Base-by-base conservation (phyloP, 371 early-diverging fungal genomes). In the Chytridium lagenaria region DNA sequence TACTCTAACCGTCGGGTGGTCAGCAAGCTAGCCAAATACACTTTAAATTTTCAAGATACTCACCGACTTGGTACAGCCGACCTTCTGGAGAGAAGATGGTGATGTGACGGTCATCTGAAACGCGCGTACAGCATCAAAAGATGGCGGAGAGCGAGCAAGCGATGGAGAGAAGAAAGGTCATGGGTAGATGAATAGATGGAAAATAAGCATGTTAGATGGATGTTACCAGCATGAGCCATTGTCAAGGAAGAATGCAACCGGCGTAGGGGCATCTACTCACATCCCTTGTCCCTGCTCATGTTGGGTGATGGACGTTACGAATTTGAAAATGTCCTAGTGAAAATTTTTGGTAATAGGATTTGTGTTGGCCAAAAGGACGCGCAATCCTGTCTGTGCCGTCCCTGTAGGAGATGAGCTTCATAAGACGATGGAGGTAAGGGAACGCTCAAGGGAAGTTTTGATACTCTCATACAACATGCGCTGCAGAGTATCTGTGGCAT, bases 61-160 rank as follows among this genome's bases (percentile, higher is more conserved):
- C 89, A 96, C 96, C 97, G 73, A 99, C 98, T 95, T 99, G 99
- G 82, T 97, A 99, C 77, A 99, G 91, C 65, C 98, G 89, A 67
- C 99, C 99, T 81, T 99, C 99, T 44, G 98, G 98, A 23, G 98
- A 98, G 79, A 99, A 99, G 84, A 99, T 93, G 70, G 99, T 97
- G 82, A 99, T 97, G 80, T 97, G 96, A 72, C 98, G 92, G 89
- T 98, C 99, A 86, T 97, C 77, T 77, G 66, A 37, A 52, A 52
- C 55, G 55, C 55, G 55, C 55, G 55, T 52, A 15, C 26, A 26
- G 12, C 7, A 44, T n/a, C n/a, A n/a, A n/a, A n/a, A n/a, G n/a
- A n/a, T n/a, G n/a, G n/a, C n/a, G n/a, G n/a, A n/a, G n/a, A n/a
- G n/a, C n/a, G n/a, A n/a, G n/a, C n/a, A n/a, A n/a, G n/a, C n/a